These are phyloP conservation scores for Pilasporangium apinafurcum DNA, from an alignment of 352 stramenopile genomes.

Conservation along the genomic window DNA sequence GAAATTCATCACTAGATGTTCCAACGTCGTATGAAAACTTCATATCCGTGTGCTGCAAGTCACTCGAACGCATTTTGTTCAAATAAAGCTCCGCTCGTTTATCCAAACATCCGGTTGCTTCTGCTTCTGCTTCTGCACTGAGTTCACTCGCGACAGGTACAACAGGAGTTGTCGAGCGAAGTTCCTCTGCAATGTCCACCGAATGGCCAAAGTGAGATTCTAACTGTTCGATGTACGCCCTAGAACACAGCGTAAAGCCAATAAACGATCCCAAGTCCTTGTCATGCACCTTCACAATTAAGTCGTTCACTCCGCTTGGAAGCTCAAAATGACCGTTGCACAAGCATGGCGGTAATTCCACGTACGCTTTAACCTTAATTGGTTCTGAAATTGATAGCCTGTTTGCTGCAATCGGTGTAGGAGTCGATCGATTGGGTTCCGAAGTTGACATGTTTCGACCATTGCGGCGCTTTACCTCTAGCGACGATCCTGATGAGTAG, in stretches of 20 bases:
- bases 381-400: slow-evolving; percentile 20
- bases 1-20: slow-evolving; percentile 48
- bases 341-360: slow-evolving; percentile 32
- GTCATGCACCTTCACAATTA: slow-evolving; percentile 75
- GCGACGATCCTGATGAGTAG: slow-evolving; percentile 34
- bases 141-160: slow-evolving; percentile 6
- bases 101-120: no score
- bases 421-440: slow-evolving; percentile 27
- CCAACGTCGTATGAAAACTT: slow-evolving; percentile 62
- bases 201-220: slow-evolving; percentile 50
- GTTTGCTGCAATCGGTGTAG: slow-evolving; percentile 12
- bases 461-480: slow-evolving; percentile 28
- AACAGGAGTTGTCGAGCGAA: slow-evolving; percentile 13
- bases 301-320: slow-evolving; percentile 61
- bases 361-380: slow-evolving; percentile 51
- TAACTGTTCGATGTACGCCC: slow-evolving; percentile 63
- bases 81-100: no score
- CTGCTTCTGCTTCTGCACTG: slow-evolving; percentile 26
- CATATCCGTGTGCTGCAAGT: slow-evolving; percentile 75
- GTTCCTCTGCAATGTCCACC: slow-evolving; percentile 43
- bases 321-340: slow-evolving; percentile 71
- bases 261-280: slow-evolving; percentile 81
- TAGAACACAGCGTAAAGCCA: slow-evolving; percentile 70
- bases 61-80: slow-evolving; percentile 54
- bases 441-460: slow-evolving; percentile 23